Evolutionary conservation across 371 early-diverging fungal species (phyloP).

Genomic region (Chytridium lagenaria): DNA sequence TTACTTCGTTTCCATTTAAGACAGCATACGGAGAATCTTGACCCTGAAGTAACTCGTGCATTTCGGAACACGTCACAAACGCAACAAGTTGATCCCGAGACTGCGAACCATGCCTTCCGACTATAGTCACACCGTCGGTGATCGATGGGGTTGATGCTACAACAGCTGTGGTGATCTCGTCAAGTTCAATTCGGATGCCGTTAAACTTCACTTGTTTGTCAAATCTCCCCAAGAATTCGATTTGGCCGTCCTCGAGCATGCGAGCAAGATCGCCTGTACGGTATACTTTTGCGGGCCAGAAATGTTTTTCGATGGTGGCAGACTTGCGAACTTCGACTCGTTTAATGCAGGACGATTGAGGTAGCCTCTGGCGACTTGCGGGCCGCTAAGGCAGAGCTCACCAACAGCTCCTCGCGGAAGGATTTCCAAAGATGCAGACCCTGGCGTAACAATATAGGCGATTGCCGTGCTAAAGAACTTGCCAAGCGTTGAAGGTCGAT

Average conservation of each 20-base stretch:
- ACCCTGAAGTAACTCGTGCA: too few relatives aligned
- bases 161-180: slow-evolving; percentile 42
- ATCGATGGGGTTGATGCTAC: neutral
- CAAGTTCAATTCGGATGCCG: slow-evolving; percentile 57
- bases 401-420: neutral
- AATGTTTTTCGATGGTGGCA: slow-evolving; percentile 3
- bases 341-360: slow-evolving; percentile 39
- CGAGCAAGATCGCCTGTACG: slow-evolving; percentile 42
- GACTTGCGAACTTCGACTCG: slow-evolving; percentile 35
- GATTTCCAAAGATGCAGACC: neutral
- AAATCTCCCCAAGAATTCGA: slow-evolving; percentile 47
- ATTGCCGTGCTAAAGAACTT: neutral
- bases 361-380: slow-evolving; percentile 36
- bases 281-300: slow-evolving; percentile 24
- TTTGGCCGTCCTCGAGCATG: slow-evolving; percentile 42
- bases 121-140: neutral
- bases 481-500: neutral
- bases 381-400: slow-evolving; percentile 31
- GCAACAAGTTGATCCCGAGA: neutral
- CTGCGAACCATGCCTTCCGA: neutral
- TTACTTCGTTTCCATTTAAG: neutral
- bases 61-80: neutral
- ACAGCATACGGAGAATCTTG: too few relatives aligned
- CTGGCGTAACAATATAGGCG: neutral
- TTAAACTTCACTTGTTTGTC: slow-evolving; percentile 57